Evolutionary conservation across 2,329 filamentous ascomycete species (phyloP).

Genomic region (Thielaviopsis punctulata): DNA sequence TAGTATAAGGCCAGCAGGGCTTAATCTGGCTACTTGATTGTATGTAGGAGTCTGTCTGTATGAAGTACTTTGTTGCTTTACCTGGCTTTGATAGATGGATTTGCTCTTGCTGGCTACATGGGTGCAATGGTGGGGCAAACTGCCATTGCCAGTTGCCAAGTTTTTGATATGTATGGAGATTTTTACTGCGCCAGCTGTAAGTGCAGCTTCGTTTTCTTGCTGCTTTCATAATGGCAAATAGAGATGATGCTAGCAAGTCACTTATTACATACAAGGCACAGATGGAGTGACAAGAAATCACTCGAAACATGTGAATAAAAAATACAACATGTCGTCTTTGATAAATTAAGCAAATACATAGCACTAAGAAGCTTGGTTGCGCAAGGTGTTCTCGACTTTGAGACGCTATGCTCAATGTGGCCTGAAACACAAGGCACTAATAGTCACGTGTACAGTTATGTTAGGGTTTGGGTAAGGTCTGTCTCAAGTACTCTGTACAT

Average conservation of each 20-base stretch:
- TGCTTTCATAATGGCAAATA: too few species aligned
- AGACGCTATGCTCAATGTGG: neutral
- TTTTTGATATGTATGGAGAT: too few species aligned
- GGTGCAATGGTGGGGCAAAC: neutral
- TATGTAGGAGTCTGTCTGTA: too few species aligned
- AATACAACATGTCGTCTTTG: neutral
- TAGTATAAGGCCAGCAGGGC: neutral
- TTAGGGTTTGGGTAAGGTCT: neutral
- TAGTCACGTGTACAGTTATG: neutral
- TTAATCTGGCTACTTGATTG: neutral
- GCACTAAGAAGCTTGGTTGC: neutral
- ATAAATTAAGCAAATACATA: neutral
- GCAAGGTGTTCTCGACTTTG: neutral
- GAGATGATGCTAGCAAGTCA: too few species aligned
- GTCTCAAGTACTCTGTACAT: neutral
- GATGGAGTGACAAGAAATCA: too few species aligned
- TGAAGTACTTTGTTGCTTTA: too few species aligned
- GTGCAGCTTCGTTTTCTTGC: neutral
- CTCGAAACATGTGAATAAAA: too few species aligned
- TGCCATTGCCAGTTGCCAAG: neutral
- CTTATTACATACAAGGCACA: neutral
- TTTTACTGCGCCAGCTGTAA: neutral
- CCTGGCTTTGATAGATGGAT: neutral
- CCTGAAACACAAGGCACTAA: neutral
- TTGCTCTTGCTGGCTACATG: neutral